phyloP scores from a whole-genome alignment of 31 red algal species.

The Endocladia muricata region DNA sequence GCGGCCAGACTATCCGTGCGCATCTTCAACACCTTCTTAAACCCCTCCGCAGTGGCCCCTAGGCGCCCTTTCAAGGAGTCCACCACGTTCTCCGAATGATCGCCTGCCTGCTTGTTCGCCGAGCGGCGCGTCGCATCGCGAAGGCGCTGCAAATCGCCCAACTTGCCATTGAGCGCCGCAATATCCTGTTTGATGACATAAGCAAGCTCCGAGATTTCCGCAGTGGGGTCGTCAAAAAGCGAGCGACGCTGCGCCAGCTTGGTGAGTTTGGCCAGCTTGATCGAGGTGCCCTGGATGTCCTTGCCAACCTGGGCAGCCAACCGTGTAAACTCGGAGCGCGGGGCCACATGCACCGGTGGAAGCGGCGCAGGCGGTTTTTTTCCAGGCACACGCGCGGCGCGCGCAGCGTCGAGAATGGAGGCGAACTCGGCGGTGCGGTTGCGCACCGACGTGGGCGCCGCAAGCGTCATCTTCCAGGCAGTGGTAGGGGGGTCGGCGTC shows the following conservation, averaged over 20 bases:
- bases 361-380: constrained; percentile 29
- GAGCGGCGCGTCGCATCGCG: constrained; percentile 54
- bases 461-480: constrained; percentile 47
- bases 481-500: neutral
- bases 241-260: constrained; percentile 71
- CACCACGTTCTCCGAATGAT: constrained; percentile 83
- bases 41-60: constrained; percentile 76
- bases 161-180: constrained; percentile 65
- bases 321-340: constrained; percentile 74
- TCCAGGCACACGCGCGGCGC: constrained; percentile 8
- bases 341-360: neutral
- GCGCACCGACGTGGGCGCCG: constrained; percentile 47
- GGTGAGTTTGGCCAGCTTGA: constrained; percentile 81
- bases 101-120: constrained; percentile 72
- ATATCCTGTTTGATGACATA: constrained; percentile 92
- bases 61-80: constrained; percentile 66
- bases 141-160: constrained; percentile 79
- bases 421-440: constrained; percentile 85
- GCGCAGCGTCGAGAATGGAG: constrained; percentile 53
- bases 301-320: constrained; percentile 67
- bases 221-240: constrained; percentile 92
- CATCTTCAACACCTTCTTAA: constrained; percentile 91
- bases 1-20: constrained; percentile 81
- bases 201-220: constrained; percentile 91
- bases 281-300: constrained; percentile 83